These are phyloP conservation scores for Backusella liffmaniae DNA, from an alignment of 192 early-diverging fungal species.

Conservation along the genomic window DNA sequence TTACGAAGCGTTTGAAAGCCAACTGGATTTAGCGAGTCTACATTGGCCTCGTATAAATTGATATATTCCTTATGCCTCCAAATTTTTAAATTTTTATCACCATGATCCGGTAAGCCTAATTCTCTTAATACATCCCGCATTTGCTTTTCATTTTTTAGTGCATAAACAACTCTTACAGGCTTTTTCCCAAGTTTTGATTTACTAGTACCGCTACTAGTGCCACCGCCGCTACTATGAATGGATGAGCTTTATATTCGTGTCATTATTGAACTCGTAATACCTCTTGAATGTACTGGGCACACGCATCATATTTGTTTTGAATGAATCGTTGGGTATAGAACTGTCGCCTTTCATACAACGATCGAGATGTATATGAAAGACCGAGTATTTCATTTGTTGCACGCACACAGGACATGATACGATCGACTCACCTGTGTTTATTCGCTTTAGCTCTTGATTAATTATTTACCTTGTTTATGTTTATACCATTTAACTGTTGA, in stretches of 20 bases:
- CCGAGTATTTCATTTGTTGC: conserved; percentile 15
- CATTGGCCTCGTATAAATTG: conserved; percentile 45
- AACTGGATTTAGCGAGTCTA: conserved; percentile 37
- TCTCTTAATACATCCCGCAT: conserved; percentile 42
- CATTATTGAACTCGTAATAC: neutral
- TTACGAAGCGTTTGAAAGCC: neutral
- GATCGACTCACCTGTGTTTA: neutral
- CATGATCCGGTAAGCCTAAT: conserved; percentile 39
- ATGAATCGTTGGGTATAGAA: neutral
- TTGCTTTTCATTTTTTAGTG: conserved; percentile 40
- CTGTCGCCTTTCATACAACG: conserved; percentile 22
- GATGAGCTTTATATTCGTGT: neutral
- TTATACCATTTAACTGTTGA: neutral
- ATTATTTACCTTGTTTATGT: neutral
- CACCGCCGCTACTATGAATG: neutral
- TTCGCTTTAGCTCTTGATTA: neutral
- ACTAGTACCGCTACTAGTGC: neutral
- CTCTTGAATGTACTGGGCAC: neutral
- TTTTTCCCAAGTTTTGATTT: conserved; percentile 19
- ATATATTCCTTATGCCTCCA: conserved; percentile 47
- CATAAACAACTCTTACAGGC: conserved; percentile 44
- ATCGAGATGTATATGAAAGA: conserved; percentile 41
- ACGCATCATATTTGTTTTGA: neutral
- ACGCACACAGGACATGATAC: conserved; percentile 43
- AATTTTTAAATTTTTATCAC: conserved; percentile 37